These are phyloP conservation scores for Tylopilus cervinicoccineus DNA, from an alignment of 768 basidiomycete genomes.

Conservation along the genomic window DNA sequence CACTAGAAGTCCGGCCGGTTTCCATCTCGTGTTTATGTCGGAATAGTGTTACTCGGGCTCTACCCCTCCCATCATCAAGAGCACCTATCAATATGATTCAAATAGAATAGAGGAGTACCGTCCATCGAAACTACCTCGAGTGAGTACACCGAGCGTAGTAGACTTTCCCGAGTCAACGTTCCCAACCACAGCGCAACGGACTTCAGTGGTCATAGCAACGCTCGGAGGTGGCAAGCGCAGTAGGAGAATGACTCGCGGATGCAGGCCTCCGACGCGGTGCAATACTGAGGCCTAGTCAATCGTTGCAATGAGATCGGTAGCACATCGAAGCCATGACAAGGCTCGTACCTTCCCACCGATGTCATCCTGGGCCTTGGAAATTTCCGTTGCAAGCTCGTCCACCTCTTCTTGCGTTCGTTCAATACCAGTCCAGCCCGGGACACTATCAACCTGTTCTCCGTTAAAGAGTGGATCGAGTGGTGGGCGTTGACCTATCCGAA, in stretches of 20 bases:
- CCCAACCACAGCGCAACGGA: constrained; percentile 93
- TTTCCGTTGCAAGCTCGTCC: constrained; percentile 38
- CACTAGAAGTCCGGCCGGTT: constrained; percentile 90
- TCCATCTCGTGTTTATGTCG: constrained; percentile 98
- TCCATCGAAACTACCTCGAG: constrained; percentile 57
- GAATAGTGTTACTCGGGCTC: constrained; percentile 85
- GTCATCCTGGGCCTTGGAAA: constrained; percentile 60
- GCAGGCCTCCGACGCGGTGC: constrained; percentile 41
- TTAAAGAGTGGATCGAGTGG: constrained; percentile 52
- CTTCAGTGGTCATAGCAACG: constrained; percentile 81
- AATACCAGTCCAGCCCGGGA: constrained; percentile 53
- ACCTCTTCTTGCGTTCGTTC: constrained; percentile 50
- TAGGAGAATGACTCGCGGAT: constrained; percentile 57
- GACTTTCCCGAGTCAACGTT: constrained; percentile 95
- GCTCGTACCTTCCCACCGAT: constrained; percentile 71
- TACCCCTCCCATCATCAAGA: constrained; percentile 77
- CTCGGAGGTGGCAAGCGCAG: constrained; percentile 73
- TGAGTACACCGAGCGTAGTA: constrained; percentile 91
- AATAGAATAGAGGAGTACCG: constrained; percentile 16
- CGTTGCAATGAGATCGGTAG: neutral
- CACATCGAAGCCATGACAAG: neutral
- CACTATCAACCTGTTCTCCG: constrained; percentile 43
- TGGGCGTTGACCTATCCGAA: constrained; percentile 69
- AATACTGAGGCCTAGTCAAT: constrained; percentile 50
- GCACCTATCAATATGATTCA: constrained; percentile 42